Conservation (phyloP, 441 rosid genomes). For the Arabidopsis lyrata region DNA sequence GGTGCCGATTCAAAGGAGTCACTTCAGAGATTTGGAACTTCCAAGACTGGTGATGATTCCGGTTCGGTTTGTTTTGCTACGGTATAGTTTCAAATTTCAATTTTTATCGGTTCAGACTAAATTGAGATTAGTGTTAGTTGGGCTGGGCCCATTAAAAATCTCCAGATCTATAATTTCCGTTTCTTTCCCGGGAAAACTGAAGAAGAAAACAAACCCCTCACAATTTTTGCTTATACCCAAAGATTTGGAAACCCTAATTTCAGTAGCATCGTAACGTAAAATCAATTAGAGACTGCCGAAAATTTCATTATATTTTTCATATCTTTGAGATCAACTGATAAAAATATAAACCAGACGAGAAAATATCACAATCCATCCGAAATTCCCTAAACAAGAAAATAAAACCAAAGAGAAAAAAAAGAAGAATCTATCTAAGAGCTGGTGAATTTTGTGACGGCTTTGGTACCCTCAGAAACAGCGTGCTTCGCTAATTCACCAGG, state of each 20-base stretch:
- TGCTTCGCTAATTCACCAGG: constrained; percentile 22
- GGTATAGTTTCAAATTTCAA: neutral
- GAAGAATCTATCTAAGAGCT: neutral
- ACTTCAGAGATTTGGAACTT: neutral
- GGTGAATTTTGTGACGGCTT: constrained; percentile 21
- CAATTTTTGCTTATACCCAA: neutral
- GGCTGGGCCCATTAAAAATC: neutral
- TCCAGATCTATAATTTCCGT: neutral
- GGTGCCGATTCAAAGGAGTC: neutral
- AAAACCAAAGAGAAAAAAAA: neutral
- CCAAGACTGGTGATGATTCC: neutral
- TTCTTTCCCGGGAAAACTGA: constrained; percentile 5
- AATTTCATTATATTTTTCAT: too few relatives aligned
- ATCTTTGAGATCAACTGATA: neutral
- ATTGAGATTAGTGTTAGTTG: neutral
- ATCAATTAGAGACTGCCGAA: too few relatives aligned
- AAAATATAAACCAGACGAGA: neutral
- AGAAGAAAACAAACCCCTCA: neutral
- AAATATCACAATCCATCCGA: neutral
- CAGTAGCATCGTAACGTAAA: neutral
- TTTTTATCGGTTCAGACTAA: neutral
- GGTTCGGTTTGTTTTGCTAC: constrained; percentile 6
- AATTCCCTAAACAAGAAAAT: neutral
- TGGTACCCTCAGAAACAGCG: constrained; percentile 23
- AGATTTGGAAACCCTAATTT: neutral